Conservation (phyloP, 108 stramenopile species). For the Cylindrotheca fusiformis region DNA sequence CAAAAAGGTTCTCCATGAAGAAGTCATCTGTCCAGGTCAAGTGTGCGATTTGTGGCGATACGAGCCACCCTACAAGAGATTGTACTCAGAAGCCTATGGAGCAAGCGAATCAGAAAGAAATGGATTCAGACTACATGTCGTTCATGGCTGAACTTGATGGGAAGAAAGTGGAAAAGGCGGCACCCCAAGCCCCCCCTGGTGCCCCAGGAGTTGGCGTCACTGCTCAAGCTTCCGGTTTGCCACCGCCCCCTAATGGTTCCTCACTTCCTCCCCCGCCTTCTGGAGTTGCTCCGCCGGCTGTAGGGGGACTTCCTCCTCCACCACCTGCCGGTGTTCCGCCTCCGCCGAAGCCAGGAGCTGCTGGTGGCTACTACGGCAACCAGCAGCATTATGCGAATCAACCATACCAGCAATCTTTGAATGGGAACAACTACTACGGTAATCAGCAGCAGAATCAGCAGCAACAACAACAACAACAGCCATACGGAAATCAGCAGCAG, state of each 20-base stretch:
- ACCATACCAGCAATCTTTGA: conserved; percentile 29
- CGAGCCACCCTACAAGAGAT: conserved; percentile 96
- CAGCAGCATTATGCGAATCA: conserved; percentile 32
- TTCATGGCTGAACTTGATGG: conserved; percentile 99
- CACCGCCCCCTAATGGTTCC: not conserved
- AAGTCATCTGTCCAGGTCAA: conserved; percentile 55
- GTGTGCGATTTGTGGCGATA: conserved; percentile 99
- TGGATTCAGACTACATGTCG: conserved; percentile 90
- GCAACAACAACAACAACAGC: conserved; percentile 22
- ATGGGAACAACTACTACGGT: conserved; percentile 26
- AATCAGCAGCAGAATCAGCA: conserved; percentile 19
- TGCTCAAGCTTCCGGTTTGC: conserved; percentile 2
- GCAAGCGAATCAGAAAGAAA: conserved; percentile 55
- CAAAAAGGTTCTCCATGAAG: conserved; percentile 66
- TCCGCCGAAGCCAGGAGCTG: not conserved
- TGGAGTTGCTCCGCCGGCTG: conserved; percentile 21
- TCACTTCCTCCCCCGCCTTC: conserved; percentile 31
- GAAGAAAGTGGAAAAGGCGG: conserved; percentile 38
- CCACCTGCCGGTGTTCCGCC: conserved; percentile 37
- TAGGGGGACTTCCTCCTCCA: conserved; percentile 22
- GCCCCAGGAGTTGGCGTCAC: conserved; percentile 19
- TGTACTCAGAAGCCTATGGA: conserved; percentile 62
- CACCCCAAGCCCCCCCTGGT: conserved; percentile 21
- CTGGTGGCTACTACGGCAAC: conserved; percentile 9
- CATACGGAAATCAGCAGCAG: conserved; percentile 43